Base-by-base conservation (phyloP, 2,329 filamentous ascomycete genomes). In the Colletotrichum chlorophyti region DNA sequence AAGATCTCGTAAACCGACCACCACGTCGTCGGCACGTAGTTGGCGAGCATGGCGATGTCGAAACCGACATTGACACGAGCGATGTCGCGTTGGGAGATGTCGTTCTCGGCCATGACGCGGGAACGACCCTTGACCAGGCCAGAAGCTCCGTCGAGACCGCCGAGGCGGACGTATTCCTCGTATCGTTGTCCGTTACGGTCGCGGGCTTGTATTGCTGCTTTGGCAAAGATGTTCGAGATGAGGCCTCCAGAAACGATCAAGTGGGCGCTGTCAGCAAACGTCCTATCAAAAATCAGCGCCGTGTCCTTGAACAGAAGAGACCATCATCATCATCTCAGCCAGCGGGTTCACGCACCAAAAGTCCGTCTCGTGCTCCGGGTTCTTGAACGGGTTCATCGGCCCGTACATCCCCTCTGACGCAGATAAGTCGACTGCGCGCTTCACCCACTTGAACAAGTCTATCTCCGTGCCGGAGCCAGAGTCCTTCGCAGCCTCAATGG, bases 1-100 rank as follows among this genome's bases (percentile, higher is more conserved):
- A 71, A 78, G 7, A 82, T 64, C 34, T 79, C 72, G 58, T 70
- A 74, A 0, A 82, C 31, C 2, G 74, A 53, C 79, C 80, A 82
- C 66, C 80, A 82, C 1, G 67, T 64, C 1, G 76, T 71, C 0
- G 76, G 75, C 4, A 72, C 66, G 0, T 77, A 76, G 62, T 82
- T 82, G 37, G 71, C 69, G 1, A 78, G 65, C 19, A 76, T 59
- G 0, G 67, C 78, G 6, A 79, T 52, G 8, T 46, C 34, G 47
- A 64, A 53, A 3, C 53, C 46, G 24, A 51, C 5, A 11, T 51
- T 26, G 17, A 35, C 12, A 19, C 53, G 53, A 2, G 3, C 45
- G 15, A 55, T 34, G 6, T 55, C 53, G 5, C 37, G 35, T 6
- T 31, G 11, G 2, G 46, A 27, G n/a, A 48, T 46, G 2, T 29